Base-by-base conservation (phyloP, 176 grass and related monocot species). In the Cenchrus purpureus region DNA sequence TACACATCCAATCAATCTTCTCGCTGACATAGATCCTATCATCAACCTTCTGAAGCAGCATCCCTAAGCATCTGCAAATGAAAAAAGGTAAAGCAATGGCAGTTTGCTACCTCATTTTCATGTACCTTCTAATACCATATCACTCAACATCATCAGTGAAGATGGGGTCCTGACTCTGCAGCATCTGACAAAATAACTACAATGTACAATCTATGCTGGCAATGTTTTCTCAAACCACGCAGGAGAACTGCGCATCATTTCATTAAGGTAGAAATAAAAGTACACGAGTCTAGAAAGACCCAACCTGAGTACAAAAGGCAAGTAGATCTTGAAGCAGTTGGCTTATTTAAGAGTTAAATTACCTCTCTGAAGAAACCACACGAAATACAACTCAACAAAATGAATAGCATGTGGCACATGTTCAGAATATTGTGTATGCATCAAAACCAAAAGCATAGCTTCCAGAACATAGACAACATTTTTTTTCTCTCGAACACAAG, bases 21-120 rank as follows among this genome's bases (percentile, higher is more conserved):
- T 95, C 89, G 49, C 28, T 74, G 56, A 98, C 93, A 87, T 95
- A 98, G 74, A 91, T 68, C 45, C 93, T 95, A 67, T 98, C 96
- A 92, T 98, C 93, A 84, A 98, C 90, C 87, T 98, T 98, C 70
- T 95, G 96, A 87, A 98, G 90, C 90, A 98, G 96, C 86, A 98
- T 90, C 14, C 96, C 96, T 62, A 98, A 80, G 76, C 93, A 98
- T 93, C 96, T 98, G 89, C 44, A 89, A 56, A 90, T 14, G 19
- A 71, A 52, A 70, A 55, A 3, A 13, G 11, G 7, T 34, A 79
- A 79, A 66, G 10, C 15, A 19, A 65, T 20, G 44, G 29, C 16
- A 68, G 48, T 68, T 53, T 81, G 7, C n/a, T 4, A 22, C 5
- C 4, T 80, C 17, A 5, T 68, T 80, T 65, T 54, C 49, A 68